These are phyloP conservation scores for Gossypium raimondii DNA, from an alignment of 345 rosid genomes.

Conservation along the genomic window DNA sequence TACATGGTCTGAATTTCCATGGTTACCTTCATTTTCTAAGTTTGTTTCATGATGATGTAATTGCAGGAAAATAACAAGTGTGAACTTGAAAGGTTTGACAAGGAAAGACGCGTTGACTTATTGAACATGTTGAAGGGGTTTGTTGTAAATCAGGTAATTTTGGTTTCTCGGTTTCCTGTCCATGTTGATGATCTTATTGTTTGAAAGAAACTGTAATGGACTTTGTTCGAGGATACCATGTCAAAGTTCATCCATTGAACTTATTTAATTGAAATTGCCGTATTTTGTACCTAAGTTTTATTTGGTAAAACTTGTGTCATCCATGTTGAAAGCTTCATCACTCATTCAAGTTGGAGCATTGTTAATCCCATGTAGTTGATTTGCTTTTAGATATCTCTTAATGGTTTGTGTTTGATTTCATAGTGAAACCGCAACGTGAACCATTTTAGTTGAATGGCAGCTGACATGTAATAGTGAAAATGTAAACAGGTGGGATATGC, in stretches of 20 bases:
- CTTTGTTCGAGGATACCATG: not conserved
- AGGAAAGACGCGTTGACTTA: conserved; percentile 75
- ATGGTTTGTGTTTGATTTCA: not conserved
- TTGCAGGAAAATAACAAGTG: conserved; percentile 76
- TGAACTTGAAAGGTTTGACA: conserved; percentile 84
- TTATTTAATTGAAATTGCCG: not conserved
- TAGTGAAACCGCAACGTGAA: conserved; percentile 1
- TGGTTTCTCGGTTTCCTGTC: not conserved
- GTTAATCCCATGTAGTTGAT: not conserved
- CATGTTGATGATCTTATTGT: not conserved
- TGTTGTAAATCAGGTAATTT: conserved; percentile 79
- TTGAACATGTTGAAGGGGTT: conserved; percentile 89
- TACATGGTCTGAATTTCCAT: not conserved
- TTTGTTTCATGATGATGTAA: conserved; percentile 15
- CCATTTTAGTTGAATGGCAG: not conserved
- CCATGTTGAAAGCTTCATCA: not conserved
- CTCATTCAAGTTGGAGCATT: not conserved
- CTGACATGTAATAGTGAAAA: not conserved
- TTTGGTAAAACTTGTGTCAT: not conserved
- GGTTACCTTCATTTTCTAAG: not conserved
- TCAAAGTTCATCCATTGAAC: not conserved
- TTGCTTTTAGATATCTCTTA: not conserved
- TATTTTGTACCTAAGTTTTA: not conserved
- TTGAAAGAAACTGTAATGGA: not conserved
- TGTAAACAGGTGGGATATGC: conserved; percentile 80